phyloP scores from a whole-genome alignment of 2,329 filamentous ascomycete genomes.

The Colletotrichum lentis region DNA sequence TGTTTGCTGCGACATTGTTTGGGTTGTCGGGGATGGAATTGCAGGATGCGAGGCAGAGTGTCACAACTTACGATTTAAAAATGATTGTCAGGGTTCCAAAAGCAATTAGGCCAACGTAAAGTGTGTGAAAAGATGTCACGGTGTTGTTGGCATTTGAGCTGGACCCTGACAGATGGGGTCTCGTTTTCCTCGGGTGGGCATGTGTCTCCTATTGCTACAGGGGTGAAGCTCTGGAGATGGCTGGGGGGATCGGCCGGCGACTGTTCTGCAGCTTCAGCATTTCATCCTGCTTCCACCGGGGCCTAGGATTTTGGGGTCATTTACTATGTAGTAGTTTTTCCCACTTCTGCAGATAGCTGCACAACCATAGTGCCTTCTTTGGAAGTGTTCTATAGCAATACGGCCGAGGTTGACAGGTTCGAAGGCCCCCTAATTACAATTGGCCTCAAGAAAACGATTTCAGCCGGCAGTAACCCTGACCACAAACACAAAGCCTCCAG shows the following conservation, averaged over 20 bases:
- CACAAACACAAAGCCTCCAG: background rate
- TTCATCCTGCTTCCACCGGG: background rate
- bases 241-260: constrained; percentile 22
- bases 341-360: background rate
- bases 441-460: background rate
- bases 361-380: constrained; percentile 3
- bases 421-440: background rate
- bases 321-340: background rate
- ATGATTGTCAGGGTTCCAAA: constrained; percentile 3
- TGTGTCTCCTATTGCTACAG: constrained; percentile 26
- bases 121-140: background rate
- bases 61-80: constrained; percentile 2
- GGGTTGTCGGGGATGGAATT: background rate
- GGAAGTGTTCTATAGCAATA: too few species aligned
- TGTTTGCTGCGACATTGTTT: background rate
- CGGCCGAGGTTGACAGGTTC: too few species aligned
- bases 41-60: background rate
- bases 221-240: constrained; percentile 36
- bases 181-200: constrained; percentile 20
- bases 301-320: background rate
- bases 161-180: constrained; percentile 6
- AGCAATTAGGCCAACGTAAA: background rate
- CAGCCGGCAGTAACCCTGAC: background rate
- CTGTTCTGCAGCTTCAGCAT: constrained; percentile 23
- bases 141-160: background rate